Evolutionary conservation across 768 basidiomycete species (phyloP), one percentile per base, ranked within the genome.

Genomic region (Rubroboletus pulcherrimus): DNA sequence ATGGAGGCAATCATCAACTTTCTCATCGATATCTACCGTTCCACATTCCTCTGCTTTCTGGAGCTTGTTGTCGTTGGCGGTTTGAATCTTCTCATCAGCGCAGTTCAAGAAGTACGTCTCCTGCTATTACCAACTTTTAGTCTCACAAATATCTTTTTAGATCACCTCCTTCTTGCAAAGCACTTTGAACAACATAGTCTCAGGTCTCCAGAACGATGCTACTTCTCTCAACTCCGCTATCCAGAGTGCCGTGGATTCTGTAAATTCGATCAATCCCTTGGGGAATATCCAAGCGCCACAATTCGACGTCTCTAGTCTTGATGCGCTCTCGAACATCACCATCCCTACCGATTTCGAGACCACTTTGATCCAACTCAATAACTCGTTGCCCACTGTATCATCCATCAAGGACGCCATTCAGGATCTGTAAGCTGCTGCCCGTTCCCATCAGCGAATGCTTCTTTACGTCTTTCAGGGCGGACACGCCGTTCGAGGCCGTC

Each of bases 1-100:
- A 87, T 96, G 83, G 92, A 97, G 67, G 85, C 79, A 1, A 81
- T 95, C 64, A 86, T 94, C 73, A 93, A 91, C 64, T 98, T 98
- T 71, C 81, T 97, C 60, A 82, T 98, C 60, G 89, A 93, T 72
- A 83, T 87, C 44, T 98, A 97, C 68, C 87, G 94, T 39, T 95
- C 93, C 4, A 90, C 95, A 4, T 86, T 96, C 65, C 79, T 99
- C 50, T 99, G 96, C 71, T 93, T 97, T 62, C 75, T 97, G 60
- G 93, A 98, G 71, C 79, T 98, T 42, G 85, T 91, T 24, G 84
- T 99, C 10, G 80, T 85, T 30, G 93, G 93, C 17, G 87, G 81
- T 7, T 76, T 99, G 49, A 79, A 83, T 26, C 74, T 98, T 52
- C 74, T 97, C 44, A 91, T 97, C 48, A 78, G 76, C 46, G 93